Evolutionary conservation across 1,139 yeast genomes (phyloP), one percentile per base, ranked within the genome.

Genomic region (Geotrichum bryndzae): DNA sequence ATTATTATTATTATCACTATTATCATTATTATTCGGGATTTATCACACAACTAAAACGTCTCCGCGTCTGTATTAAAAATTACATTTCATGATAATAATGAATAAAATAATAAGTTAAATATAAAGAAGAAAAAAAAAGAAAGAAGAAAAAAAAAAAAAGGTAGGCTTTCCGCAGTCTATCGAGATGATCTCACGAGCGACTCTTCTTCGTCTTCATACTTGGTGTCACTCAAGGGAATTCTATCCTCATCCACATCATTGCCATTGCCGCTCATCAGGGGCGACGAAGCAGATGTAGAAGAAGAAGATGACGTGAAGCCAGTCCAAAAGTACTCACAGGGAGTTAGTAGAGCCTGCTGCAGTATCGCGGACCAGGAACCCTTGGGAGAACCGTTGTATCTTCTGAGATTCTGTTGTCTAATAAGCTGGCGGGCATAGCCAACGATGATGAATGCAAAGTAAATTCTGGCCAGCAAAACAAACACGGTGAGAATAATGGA

Each of bases 401-500:
- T 68, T 23, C 76, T 67, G 53, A 75, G 67, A 61, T 73, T 74
- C 57, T 73, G 69, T 63, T 69, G 70, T 5, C 77, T 70, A 8
- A 73, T 74, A 65, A 75, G 65, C 63, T 67, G 64, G 65, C 82
- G 82, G 53, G 87, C 83, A 73, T 85, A 90, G 57, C 90, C 80
- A 60, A 85, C 70, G 33, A 89, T 72, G 10, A 88, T 82, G 64
- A 87, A 76, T 56, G 86, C 83, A 74, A 86, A 88, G 74, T 90
- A 89, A 54, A 87, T 65, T 64, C 96, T 80, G 41, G 81, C 71
- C 8, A 77, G 76, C n/a, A 84, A 76, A 33, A 87, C 79, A 13
- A 78, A 71, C 3, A 87, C 69, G 0, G 90, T 84, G 23, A 85
- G 76, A 18, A 84, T 72, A 31, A 86, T 77, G 2, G 91, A 88